Conservation (phyloP, 2,329 filamentous ascomycete genomes). For the Chrysoporthe puriensis region DNA sequence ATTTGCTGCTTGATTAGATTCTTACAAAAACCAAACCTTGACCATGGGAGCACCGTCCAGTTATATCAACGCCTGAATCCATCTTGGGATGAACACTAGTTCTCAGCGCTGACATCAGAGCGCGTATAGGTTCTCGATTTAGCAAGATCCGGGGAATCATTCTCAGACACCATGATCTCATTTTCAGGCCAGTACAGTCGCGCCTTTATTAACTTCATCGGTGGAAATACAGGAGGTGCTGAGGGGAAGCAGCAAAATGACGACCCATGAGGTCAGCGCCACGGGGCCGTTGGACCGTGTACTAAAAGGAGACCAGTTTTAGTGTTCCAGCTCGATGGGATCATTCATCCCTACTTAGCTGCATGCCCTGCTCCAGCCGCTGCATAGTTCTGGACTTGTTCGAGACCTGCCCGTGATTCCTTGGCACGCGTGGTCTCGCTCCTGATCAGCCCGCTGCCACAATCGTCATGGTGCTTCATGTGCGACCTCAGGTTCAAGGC, state of each 20-base stretch:
- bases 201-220: too few relatives aligned
- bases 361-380: not conserved
- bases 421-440: too few relatives aligned
- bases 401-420: too few relatives aligned
- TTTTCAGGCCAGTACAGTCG: not conserved
- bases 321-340: not conserved
- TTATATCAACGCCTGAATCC: not conserved
- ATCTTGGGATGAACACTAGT: not conserved
- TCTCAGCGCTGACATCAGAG: constrained; percentile 16
- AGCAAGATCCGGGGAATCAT: not conserved
- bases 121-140: not conserved
- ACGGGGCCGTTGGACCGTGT: not conserved
- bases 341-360: not conserved
- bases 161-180: constrained; percentile 21
- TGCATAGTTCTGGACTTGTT: not conserved
- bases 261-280: constrained; percentile 13
- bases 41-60: not conserved
- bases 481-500: not conserved
- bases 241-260: constrained; percentile 1
- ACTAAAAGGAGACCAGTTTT: too few relatives aligned
- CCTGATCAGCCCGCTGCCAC: not conserved
- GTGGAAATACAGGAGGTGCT: too few relatives aligned
- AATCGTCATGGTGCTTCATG: constrained; percentile 2
- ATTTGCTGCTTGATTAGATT: not conserved
- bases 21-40: not conserved